phyloP scores from a whole-genome alignment of 805 yeast species.

The Sporopachydermia lactativora region DNA sequence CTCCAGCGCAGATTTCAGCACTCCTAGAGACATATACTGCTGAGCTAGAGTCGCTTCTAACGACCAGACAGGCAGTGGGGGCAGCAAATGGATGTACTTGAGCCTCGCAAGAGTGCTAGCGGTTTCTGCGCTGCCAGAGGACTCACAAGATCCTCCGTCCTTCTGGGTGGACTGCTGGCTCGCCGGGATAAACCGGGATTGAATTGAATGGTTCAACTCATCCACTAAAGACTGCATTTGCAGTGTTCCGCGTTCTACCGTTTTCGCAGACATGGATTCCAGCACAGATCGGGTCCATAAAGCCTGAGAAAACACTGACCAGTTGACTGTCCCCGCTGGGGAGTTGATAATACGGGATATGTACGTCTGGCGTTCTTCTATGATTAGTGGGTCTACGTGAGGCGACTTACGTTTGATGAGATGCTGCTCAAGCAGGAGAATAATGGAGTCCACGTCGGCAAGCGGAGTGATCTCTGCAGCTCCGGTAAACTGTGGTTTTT shows the following conservation, averaged over 20 bases:
- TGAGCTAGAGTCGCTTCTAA: conserved; percentile 78
- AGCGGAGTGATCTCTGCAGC: conserved; percentile 75
- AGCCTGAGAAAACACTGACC: conserved; percentile 69
- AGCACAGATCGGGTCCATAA: conserved; percentile 82
- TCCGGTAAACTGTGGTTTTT: conserved; percentile 61
- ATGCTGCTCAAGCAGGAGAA: conserved; percentile 53
- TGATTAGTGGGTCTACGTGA: conserved; percentile 49
- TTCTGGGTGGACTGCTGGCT: conserved; percentile 16
- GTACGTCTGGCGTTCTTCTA: conserved; percentile 71
- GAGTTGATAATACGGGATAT: conserved; percentile 50
- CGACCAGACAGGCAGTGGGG: conserved; percentile 72
- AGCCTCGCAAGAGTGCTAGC: conserved; percentile 38
- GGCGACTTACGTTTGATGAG: conserved; percentile 61
- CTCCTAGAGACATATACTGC: conserved; percentile 73
- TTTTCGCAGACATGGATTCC: conserved; percentile 68
- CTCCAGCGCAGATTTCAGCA: conserved; percentile 74
- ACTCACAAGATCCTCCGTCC: conserved; percentile 16
- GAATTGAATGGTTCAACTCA: conserved; percentile 61
- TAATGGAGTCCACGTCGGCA: conserved; percentile 56
- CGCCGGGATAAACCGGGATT: conserved; percentile 38
- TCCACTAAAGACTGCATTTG: conserved; percentile 89
- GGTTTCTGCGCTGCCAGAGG: conserved; percentile 16
- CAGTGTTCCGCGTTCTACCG: conserved; percentile 85
- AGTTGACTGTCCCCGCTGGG: conserved; percentile 36
- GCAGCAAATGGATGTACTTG: conserved; percentile 57